Conservation (phyloP, 225 moss, liverwort and hornwort species). For the Pleurozium schreberi region DNA sequence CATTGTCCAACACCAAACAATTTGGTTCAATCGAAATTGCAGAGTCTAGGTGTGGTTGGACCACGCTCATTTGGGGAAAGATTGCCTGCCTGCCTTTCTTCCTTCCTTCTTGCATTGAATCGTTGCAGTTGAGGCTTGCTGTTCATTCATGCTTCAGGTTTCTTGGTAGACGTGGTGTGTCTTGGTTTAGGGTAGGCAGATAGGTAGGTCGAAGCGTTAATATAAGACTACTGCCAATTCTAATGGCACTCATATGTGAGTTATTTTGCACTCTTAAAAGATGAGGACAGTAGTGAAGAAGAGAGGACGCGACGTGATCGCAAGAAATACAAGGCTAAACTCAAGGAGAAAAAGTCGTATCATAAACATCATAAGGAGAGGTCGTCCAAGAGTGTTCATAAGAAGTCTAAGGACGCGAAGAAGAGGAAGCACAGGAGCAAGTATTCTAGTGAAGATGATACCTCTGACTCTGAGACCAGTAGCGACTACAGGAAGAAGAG, state of each 20-base stretch:
- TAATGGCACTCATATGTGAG: constrained; percentile 12
- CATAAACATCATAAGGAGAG: constrained; percentile 27
- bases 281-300: constrained; percentile 60
- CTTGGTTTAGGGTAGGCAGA: background rate
- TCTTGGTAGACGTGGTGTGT: background rate
- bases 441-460: constrained; percentile 21
- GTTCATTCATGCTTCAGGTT: background rate
- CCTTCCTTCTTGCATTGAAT: background rate
- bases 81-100: background rate
- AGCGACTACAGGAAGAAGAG: constrained; percentile 49
- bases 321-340: constrained; percentile 31
- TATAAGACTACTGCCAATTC: background rate
- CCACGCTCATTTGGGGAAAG: background rate
- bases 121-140: background rate
- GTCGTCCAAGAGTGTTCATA: constrained; percentile 22
- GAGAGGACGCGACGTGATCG: constrained; percentile 29
- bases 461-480: constrained; percentile 34
- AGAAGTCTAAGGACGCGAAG: constrained; percentile 22
- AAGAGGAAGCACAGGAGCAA: constrained; percentile 41
- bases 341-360: constrained; percentile 21
- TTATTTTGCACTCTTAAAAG: constrained; percentile 33
- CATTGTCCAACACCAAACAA: background rate
- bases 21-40: background rate
- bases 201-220: background rate
- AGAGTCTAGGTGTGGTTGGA: background rate